A percentile compares a stretch with the other conserved stretches of the same genome.
Conservation (phyloP, 441 rosid species). For the Biscutella laevigata region DNA sequence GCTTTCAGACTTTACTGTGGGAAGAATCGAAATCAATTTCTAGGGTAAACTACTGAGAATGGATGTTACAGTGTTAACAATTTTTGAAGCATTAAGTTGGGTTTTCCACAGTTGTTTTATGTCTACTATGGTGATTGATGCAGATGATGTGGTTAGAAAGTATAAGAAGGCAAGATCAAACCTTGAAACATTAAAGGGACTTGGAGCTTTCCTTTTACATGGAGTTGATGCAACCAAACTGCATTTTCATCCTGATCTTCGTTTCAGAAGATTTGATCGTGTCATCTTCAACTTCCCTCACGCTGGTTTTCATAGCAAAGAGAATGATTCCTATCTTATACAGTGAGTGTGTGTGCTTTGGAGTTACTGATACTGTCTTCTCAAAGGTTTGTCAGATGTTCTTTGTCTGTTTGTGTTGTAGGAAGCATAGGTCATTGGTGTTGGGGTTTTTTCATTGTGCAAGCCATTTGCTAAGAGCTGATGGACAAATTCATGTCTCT, state of each 20-base stretch:
- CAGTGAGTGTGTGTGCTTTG: conserved; percentile 22
- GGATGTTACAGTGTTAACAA: background rate
- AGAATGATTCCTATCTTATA: conserved; percentile 17
- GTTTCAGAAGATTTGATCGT: conserved; percentile 36
- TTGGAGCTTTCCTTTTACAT: conserved; percentile 35
- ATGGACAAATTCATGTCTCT: conserved; percentile 49
- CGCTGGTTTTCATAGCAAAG: conserved; percentile 42
- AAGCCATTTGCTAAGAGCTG: conserved; percentile 29
- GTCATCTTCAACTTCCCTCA: conserved; percentile 36
- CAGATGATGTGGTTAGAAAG: conserved; percentile 32
- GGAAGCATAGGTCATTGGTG: conserved; percentile 39
- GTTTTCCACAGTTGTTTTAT: background rate
- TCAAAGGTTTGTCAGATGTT: background rate
- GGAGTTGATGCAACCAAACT: conserved; percentile 51
- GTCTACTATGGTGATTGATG: background rate
- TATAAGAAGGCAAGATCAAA: conserved; percentile 41
- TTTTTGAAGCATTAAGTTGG: background rate
- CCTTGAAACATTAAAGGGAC: conserved; percentile 22
- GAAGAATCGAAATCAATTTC: background rate
- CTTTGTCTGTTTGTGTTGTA: conserved; percentile 7
- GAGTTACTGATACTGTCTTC: background rate
- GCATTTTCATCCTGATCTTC: conserved; percentile 26
- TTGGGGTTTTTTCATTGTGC: conserved; percentile 39
- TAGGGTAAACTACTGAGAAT: background rate
- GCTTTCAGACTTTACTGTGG: background rate